phyloP scores from a whole-genome alignment of 108 stramenopile genomes.

The Parietichytrium sp. region DNA sequence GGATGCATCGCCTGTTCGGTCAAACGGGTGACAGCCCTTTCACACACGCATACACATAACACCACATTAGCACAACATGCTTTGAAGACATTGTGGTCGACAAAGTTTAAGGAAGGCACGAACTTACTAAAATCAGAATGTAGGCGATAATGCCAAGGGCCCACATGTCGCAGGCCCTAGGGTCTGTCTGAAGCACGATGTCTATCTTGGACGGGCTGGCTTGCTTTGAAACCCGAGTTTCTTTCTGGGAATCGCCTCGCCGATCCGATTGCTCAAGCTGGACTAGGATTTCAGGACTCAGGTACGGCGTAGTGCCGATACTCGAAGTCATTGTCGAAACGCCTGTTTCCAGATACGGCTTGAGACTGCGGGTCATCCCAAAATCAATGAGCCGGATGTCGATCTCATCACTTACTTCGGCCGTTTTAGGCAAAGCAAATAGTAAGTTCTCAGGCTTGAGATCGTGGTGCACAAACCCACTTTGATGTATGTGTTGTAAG shows the following conservation, averaged over 20 bases:
- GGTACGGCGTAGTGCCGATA: conserved; percentile 24
- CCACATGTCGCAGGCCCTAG: conserved; percentile 83
- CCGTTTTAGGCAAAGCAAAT: neutral
- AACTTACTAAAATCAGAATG: conserved; percentile 74
- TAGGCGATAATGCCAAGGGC: conserved; percentile 86
- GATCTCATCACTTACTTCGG: neutral
- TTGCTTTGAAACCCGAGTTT: neutral
- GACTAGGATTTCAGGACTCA: neutral
- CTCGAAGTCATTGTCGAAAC: neutral
- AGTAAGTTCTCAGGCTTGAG: conserved; percentile 12
- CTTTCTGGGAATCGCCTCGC: neutral
- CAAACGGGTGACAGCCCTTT: conserved; percentile 34
- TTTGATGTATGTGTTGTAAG: neutral
- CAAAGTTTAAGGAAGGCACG: too few species aligned
- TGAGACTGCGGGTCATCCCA: neutral
- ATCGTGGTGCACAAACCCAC: conserved; percentile 31
- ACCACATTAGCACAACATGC: too few species aligned
- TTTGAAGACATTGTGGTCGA: too few species aligned
- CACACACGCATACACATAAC: too few species aligned
- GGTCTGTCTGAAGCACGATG: conserved; percentile 45
- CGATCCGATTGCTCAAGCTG: neutral
- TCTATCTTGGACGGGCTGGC: neutral
- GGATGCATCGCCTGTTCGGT: conserved; percentile 4
- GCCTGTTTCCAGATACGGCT: neutral
- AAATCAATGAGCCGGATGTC: conserved; percentile 33